phyloP scores from a whole-genome alignment of 371 early-diverging fungal genomes.

The Apophysomyces trapeziformis region DNA sequence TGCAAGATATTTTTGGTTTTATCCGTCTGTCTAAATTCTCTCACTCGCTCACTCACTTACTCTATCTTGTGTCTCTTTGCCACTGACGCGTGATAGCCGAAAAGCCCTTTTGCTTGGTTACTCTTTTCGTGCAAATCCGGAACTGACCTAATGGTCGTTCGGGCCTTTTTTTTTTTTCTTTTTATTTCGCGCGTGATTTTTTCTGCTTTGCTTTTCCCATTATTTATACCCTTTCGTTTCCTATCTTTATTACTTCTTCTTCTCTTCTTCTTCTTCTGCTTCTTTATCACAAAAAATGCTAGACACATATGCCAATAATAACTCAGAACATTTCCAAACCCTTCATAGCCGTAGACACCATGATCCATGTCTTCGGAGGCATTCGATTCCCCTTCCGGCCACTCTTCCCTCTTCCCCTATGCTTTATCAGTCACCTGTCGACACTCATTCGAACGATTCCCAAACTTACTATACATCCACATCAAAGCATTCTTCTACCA shows the following conservation, averaged over 20 bases:
- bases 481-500: constrained; percentile 14
- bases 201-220: not conserved
- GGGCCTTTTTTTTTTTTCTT: constrained; percentile 1
- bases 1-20: constrained; percentile 8
- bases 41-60: too few species aligned
- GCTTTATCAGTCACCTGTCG: not conserved
- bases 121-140: too few species aligned
- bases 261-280: constrained; percentile 7
- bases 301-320: not conserved
- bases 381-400: constrained; percentile 1
- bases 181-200: constrained; percentile 13
- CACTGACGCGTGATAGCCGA: constrained; percentile 4
- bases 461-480: not conserved
- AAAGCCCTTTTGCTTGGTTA: not conserved
- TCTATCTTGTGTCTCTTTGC: too few species aligned
- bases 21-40: too few species aligned
- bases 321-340: not conserved
- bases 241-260: not conserved
- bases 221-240: constrained; percentile 1
- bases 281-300: not conserved
- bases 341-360: constrained; percentile 1
- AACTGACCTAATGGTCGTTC: not conserved
- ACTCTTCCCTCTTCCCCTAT: not conserved
- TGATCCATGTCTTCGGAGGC: not conserved
- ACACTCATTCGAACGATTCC: constrained; percentile 3